Evolutionary conservation across 2,329 filamentous ascomycete genomes (phyloP).

Genomic region (Pseudohalonectria lignicola): DNA sequence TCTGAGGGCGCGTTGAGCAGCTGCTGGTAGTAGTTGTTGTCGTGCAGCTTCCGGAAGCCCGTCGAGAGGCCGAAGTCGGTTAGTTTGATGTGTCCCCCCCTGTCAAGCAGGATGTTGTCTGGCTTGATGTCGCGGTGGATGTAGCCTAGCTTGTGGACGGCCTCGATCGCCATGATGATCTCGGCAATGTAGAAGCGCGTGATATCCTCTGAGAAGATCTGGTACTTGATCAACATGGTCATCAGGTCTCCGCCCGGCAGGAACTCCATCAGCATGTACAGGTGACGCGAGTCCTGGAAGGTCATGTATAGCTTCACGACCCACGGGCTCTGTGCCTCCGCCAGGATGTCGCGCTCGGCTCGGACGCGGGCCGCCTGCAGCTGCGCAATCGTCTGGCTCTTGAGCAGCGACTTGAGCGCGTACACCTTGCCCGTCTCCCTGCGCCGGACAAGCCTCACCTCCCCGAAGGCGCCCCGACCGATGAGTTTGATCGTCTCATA

Average conservation of each 20-base stretch:
- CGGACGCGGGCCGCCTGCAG: constrained; percentile 70
- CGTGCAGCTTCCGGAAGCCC: constrained; percentile 83
- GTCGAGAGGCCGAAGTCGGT: constrained; percentile 76
- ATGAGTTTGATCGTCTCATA: constrained; percentile 70
- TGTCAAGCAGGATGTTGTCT: constrained; percentile 69
- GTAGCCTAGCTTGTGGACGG: constrained; percentile 70
- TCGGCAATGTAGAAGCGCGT: constrained; percentile 80
- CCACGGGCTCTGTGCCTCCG: constrained; percentile 72
- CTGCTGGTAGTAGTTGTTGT: constrained; percentile 97
- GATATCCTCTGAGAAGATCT: constrained; percentile 73
- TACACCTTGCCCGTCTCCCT: constrained; percentile 70
- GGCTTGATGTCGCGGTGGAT: constrained; percentile 78
- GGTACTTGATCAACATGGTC: constrained; percentile 79
- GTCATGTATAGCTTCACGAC: constrained; percentile 71
- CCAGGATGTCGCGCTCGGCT: constrained; percentile 68
- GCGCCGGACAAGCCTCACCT: constrained; percentile 66
- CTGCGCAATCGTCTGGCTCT: constrained; percentile 75
- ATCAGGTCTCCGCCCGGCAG: constrained; percentile 70
- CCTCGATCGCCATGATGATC: constrained; percentile 69
- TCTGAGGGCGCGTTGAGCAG: constrained; percentile 46
- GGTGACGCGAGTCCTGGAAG: constrained; percentile 65
- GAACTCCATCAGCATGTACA: constrained; percentile 78
- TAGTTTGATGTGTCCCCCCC: constrained; percentile 68
- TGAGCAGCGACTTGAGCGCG: constrained; percentile 67
- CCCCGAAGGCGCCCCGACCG: constrained; percentile 70